Conservation (phyloP, 2,329 filamentous ascomycete species). For the Arthrobotrys sphaeroides region DNA sequence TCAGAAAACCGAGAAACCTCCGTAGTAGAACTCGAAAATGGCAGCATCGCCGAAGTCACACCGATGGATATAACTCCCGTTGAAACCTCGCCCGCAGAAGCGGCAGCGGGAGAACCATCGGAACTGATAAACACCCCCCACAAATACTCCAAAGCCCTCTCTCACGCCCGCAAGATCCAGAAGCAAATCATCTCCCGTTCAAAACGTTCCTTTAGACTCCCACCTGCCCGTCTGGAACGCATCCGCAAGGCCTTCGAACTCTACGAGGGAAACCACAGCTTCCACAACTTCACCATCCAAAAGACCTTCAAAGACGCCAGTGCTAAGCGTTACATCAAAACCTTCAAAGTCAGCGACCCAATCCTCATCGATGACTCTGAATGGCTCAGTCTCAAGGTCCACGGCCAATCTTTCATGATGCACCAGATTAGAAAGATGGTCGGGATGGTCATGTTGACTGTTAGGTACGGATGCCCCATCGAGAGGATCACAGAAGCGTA, state of each 20-base stretch:
- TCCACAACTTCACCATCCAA: conserved; percentile 96
- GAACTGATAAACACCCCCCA: background rate
- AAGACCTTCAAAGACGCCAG: conserved; percentile 84
- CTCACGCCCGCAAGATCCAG: conserved; percentile 45
- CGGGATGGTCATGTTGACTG: conserved; percentile 83
- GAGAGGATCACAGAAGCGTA: conserved; percentile 79
- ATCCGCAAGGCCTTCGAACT: conserved; percentile 78
- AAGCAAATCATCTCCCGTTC: conserved; percentile 54
- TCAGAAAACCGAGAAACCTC: conserved; percentile 47
- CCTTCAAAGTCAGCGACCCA: conserved; percentile 81
- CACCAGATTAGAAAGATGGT: conserved; percentile 99
- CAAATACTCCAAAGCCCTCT: conserved; percentile 46
- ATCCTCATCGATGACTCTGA: conserved; percentile 90
- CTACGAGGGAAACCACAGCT: conserved; percentile 88
- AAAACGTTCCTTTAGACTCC: conserved; percentile 87
- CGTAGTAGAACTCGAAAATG: conserved; percentile 25
- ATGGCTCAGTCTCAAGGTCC: conserved; percentile 94
- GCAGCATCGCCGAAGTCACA: background rate
- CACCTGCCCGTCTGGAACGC: conserved; percentile 73
- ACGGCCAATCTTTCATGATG: conserved; percentile 99
- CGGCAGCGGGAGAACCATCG: conserved; percentile 24
- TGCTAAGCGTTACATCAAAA: conserved; percentile 89
- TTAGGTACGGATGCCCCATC: conserved; percentile 81
- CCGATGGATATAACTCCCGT: background rate
- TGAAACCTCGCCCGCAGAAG: conserved; percentile 22